Conservation (phyloP, 805 yeast species). For the Monosporozyma aerobia region DNA sequence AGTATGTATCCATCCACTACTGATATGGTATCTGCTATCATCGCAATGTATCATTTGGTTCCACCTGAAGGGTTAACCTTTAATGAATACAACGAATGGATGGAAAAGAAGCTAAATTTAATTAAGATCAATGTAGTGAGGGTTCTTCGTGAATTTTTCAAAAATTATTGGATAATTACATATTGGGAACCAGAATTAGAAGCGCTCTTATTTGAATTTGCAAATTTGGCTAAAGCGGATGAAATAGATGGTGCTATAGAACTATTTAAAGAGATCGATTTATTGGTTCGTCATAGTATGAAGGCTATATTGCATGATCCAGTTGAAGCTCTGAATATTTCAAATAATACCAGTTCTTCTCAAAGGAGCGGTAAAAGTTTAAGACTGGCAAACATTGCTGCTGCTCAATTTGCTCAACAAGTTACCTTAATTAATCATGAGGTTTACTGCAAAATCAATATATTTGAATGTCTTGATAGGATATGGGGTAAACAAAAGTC, state of each 20-base stretch:
- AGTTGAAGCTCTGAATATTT: not conserved
- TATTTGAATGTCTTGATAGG: constrained; percentile 65
- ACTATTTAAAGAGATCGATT: constrained; percentile 28
- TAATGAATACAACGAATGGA: constrained; percentile 74
- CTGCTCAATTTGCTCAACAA: constrained; percentile 74
- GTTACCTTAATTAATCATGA: constrained; percentile 69
- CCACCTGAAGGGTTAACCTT: constrained; percentile 85
- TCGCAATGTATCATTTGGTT: constrained; percentile 53
- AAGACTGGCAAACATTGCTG: constrained; percentile 58
- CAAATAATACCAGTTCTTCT: not conserved
- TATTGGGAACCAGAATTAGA: constrained; percentile 41
- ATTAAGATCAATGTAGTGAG: constrained; percentile 57
- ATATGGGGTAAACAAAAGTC: constrained; percentile 59
- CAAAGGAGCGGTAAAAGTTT: constrained; percentile 25
- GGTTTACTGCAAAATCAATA: constrained; percentile 58
- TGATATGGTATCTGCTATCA: constrained; percentile 49
- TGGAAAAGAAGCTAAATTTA: constrained; percentile 56
- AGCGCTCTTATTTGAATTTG: constrained; percentile 31
- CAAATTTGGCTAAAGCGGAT: constrained; percentile 32
- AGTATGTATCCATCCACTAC: constrained; percentile 56
- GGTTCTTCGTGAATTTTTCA: constrained; percentile 55
- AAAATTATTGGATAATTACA: constrained; percentile 58
- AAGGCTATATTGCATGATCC: not conserved
- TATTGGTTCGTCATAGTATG: not conserved
- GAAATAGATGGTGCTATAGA: constrained; percentile 37